These are phyloP conservation scores for Amanita thiersii DNA, from an alignment of 768 basidiomycete species.

Conservation along the genomic window DNA sequence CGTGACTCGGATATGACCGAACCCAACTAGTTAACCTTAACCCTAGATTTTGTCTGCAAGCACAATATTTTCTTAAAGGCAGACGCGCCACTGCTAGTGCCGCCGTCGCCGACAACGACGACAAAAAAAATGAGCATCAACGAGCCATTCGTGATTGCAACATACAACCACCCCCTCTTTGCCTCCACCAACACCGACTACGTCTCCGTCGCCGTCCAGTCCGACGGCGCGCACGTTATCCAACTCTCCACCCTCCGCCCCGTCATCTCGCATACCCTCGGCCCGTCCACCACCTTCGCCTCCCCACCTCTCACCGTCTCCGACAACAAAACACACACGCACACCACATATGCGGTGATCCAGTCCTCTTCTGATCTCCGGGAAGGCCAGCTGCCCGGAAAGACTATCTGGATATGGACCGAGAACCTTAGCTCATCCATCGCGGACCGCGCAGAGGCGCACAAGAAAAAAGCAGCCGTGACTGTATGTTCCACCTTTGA, in stretches of 20 bases:
- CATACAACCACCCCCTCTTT: conserved; percentile 16
- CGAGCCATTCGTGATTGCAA: conserved; percentile 31
- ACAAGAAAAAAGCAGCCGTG: conserved; percentile 25
- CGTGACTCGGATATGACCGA: neutral
- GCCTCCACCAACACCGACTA: neutral
- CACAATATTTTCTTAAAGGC: too few species aligned
- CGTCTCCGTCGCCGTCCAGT: conserved; percentile 60
- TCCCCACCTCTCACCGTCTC: conserved; percentile 45
- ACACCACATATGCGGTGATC: conserved; percentile 51
- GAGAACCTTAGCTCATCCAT: conserved; percentile 35
- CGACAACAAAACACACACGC: conserved; percentile 23
- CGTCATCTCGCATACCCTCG: conserved; percentile 59
- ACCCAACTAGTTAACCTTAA: conserved; percentile 5
- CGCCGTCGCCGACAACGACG: neutral
- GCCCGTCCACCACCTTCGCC: conserved; percentile 54
- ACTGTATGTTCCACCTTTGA: conserved; percentile 34
- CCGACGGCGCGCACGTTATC: conserved; percentile 68
- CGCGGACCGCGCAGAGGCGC: conserved; percentile 18
- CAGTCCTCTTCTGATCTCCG: conserved; percentile 36
- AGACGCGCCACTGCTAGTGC: too few species aligned
- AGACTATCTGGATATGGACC: conserved; percentile 57
- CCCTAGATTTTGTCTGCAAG: conserved; percentile 9
- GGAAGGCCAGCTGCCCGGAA: conserved; percentile 28
- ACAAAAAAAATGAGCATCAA: conserved; percentile 14
- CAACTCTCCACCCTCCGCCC: conserved; percentile 61